Conservation (phyloP, 2,329 filamentous ascomycete genomes). For the Thermomyces lanuginosus region DNA sequence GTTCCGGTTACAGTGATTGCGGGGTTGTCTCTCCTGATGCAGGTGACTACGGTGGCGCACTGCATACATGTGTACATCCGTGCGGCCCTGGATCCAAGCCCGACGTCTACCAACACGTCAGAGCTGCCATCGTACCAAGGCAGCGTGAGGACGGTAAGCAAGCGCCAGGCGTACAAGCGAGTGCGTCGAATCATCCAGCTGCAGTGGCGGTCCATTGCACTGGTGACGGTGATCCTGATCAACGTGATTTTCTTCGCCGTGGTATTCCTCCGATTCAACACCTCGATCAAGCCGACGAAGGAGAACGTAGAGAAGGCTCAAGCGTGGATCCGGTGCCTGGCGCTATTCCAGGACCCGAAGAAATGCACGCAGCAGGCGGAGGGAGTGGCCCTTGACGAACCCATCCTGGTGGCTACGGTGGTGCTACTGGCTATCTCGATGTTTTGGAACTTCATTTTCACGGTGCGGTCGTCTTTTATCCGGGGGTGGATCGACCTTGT, state of each 20-base stretch:
- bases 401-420: slow-evolving; percentile 64
- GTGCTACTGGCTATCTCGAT: slow-evolving; percentile 74
- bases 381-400: slow-evolving; percentile 52
- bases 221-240: slow-evolving; percentile 75
- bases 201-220: slow-evolving; percentile 84
- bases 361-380: slow-evolving; percentile 47
- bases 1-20: slow-evolving; percentile 70
- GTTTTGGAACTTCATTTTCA: slow-evolving; percentile 66
- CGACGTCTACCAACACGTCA: slow-evolving; percentile 53
- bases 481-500: slow-evolving; percentile 62
- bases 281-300: slow-evolving; percentile 43
- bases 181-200: slow-evolving; percentile 73
- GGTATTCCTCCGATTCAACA: slow-evolving; percentile 77
- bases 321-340: slow-evolving; percentile 61
- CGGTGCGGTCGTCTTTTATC: slow-evolving; percentile 73
- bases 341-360: slow-evolving; percentile 41
- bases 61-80: slow-evolving; percentile 90
- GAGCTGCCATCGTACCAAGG: slow-evolving; percentile 57
- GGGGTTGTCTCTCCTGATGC: slow-evolving; percentile 58
- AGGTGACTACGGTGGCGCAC: slow-evolving; percentile 73
- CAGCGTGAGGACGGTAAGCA: slow-evolving; percentile 64
- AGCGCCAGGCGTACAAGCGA: slow-evolving; percentile 73
- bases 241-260: slow-evolving; percentile 91
- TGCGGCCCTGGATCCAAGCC: slow-evolving; percentile 57
- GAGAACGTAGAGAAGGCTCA: slow-evolving; percentile 40